These are phyloP conservation scores for Entrophospora sp. DNA, from an alignment of 192 early-diverging fungal species.

Conservation along the genomic window DNA sequence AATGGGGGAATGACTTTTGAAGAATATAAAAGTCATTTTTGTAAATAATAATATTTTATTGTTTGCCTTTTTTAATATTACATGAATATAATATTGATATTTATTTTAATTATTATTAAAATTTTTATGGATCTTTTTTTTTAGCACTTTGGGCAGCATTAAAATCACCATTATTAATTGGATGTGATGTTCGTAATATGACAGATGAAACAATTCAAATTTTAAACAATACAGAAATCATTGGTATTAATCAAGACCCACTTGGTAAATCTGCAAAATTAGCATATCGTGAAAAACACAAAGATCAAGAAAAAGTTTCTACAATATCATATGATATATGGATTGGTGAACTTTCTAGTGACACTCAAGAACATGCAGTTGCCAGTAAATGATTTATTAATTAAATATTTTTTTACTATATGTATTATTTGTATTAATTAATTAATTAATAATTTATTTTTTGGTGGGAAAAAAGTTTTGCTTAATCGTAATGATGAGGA, in stretches of 20 bases:
- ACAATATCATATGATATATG: constrained; percentile 1
- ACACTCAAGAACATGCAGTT: neutral
- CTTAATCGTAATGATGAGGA: neutral
- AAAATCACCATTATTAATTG: constrained; percentile 50
- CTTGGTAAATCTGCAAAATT: constrained; percentile 29
- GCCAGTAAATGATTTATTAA: neutral
- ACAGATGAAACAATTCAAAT: constrained; percentile 25
- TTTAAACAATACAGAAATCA: constrained; percentile 40
- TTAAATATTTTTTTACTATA: neutral
- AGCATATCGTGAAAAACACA: neutral
- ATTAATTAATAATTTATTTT: neutral
- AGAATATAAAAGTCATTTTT: constrained; percentile 18
- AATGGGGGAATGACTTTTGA: constrained; percentile 38
- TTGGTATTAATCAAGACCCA: constrained; percentile 53
- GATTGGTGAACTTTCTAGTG: neutral
- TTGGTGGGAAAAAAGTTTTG: neutral
- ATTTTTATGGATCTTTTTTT: neutral
- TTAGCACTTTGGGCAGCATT: constrained; percentile 42
- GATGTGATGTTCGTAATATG: constrained; percentile 39
- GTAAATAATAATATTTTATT: neutral
- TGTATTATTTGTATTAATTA: neutral
- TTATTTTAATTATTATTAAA: too few species aligned
- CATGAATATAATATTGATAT: neutral
- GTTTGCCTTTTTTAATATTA: neutral
- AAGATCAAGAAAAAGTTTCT: too few species aligned